Conservation (phyloP, 1,284 basidiomycete genomes). For the Apiotrichum gracile region DNA sequence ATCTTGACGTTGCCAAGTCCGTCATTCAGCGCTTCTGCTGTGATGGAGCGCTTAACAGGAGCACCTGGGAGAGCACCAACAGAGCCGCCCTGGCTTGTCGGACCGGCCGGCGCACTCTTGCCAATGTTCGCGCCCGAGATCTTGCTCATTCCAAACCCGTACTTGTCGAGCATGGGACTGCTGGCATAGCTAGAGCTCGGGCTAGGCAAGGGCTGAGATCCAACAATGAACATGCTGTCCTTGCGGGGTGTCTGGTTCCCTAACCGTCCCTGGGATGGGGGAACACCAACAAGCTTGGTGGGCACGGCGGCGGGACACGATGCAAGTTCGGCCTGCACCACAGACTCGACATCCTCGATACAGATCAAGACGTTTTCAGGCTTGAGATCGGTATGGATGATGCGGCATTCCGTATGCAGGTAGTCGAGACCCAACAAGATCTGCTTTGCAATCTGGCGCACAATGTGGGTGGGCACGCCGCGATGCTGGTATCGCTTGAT, state of each 20-base stretch:
- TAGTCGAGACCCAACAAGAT: slow-evolving; percentile 92
- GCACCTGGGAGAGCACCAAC: slow-evolving; percentile 3
- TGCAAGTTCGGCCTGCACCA: slow-evolving; percentile 80
- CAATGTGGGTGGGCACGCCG: slow-evolving; percentile 88
- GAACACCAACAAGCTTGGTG: slow-evolving; percentile 83
- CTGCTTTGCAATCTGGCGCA: slow-evolving; percentile 96
- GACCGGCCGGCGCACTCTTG: slow-evolving; percentile 19
- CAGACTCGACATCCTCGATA: slow-evolving; percentile 94
- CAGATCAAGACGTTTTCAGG: slow-evolving; percentile 97
- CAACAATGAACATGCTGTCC: slow-evolving; percentile 83
- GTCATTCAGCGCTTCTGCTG: slow-evolving; percentile 53
- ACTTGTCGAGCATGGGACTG: slow-evolving; percentile 79
- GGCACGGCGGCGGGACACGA: slow-evolving; percentile 56
- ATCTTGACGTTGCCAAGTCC: slow-evolving; percentile 64
- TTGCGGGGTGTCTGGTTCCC: slow-evolving; percentile 93
- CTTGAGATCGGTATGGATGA: slow-evolving; percentile 94
- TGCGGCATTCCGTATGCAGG: slow-evolving; percentile 92
- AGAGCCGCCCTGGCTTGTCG: background rate
- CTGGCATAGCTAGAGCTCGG: slow-evolving; percentile 67
- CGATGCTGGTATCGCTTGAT: slow-evolving; percentile 83
- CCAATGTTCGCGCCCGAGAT: slow-evolving; percentile 43
- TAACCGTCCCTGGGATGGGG: slow-evolving; percentile 88
- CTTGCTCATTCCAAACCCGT: slow-evolving; percentile 84
- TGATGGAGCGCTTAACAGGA: slow-evolving; percentile 39
- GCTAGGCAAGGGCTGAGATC: slow-evolving; percentile 82